Percentiles rank a stretch among this genome's conserved stretches.
phyloP scores from a whole-genome alignment of 257 asterid genomes.

The Schizonepeta tenuifolia region DNA sequence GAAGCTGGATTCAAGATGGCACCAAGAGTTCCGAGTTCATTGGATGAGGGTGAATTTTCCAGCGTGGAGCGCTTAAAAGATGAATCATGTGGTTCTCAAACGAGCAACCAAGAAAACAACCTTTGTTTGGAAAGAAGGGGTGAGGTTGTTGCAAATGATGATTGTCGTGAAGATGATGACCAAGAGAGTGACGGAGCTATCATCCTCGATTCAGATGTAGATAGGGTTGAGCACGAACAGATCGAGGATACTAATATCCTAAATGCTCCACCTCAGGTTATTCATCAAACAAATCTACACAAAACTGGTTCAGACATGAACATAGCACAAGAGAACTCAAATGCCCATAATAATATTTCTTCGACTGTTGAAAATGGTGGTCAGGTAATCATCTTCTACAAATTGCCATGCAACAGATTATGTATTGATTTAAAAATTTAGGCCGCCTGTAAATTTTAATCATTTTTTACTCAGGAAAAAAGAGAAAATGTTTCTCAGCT shows the following conservation, averaged over 20 bases:
- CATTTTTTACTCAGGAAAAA: constrained; percentile 43
- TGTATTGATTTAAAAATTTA: constrained; percentile 6
- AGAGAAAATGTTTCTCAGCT: constrained; percentile 25
- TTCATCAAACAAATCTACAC: constrained; percentile 21
- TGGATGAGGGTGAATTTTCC: neutral
- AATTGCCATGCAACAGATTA: constrained; percentile 5
- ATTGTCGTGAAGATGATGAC: constrained; percentile 25
- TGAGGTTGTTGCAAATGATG: constrained; percentile 19
- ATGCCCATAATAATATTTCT: constrained; percentile 25
- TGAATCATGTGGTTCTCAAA: constrained; percentile 24
- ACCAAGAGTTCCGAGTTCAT: constrained; percentile 26
- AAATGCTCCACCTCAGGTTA: constrained; percentile 18
- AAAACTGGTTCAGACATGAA: constrained; percentile 32
- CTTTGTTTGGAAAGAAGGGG: constrained; percentile 23
- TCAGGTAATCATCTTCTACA: constrained; percentile 43
- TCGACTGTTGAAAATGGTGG: constrained; percentile 30
- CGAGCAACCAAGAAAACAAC: constrained; percentile 11
- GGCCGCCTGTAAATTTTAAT: neutral
- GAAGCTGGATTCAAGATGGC: constrained; percentile 36
- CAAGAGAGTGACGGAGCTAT: constrained; percentile 6
- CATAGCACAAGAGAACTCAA: constrained; percentile 17
- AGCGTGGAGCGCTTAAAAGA: neutral
- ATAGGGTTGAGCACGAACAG: neutral
- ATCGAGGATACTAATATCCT: neutral
- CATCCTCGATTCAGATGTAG: constrained; percentile 6